These are phyloP conservation scores for Saccharomyces pastorianus DNA, from an alignment of 1,139 yeast genomes.

Conservation along the genomic window DNA sequence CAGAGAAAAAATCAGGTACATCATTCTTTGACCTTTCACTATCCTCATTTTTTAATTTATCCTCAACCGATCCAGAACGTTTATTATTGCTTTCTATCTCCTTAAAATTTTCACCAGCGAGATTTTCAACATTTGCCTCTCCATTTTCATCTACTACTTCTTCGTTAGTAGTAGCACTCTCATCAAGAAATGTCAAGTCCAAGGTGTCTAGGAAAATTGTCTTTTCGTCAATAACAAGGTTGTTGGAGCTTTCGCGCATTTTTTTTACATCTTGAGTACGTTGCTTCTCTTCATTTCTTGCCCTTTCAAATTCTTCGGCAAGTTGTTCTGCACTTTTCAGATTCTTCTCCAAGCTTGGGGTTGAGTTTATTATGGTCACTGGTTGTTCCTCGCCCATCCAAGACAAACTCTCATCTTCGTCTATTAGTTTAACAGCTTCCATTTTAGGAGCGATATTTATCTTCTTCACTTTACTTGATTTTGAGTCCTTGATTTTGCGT, in stretches of 20 bases:
- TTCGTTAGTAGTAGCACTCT: conserved; percentile 7
- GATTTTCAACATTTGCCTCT: conserved; percentile 7
- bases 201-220: conserved; percentile 46
- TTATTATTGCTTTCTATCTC: not conserved
- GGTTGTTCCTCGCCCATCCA: conserved; percentile 41
- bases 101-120: not conserved
- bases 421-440: conserved; percentile 30
- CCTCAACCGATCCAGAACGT: not conserved
- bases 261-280: conserved; percentile 15
- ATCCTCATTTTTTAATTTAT: not conserved
- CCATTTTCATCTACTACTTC: not conserved
- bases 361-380: conserved; percentile 33
- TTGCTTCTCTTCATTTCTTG: conserved; percentile 31
- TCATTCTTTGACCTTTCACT: conserved; percentile 1
- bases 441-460: conserved; percentile 15
- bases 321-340: conserved; percentile 39
- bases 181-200: conserved; percentile 14
- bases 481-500: conserved; percentile 17
- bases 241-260: conserved; percentile 23
- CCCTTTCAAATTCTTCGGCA: conserved; percentile 39
- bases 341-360: conserved; percentile 22
- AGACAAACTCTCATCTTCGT: conserved; percentile 34
- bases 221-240: conserved; percentile 49
- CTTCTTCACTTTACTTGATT: conserved; percentile 11
- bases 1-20: conserved; percentile 38